Conservation (phyloP, 2,329 filamentous ascomycete species). For the Orbilia ellipsospora region DNA sequence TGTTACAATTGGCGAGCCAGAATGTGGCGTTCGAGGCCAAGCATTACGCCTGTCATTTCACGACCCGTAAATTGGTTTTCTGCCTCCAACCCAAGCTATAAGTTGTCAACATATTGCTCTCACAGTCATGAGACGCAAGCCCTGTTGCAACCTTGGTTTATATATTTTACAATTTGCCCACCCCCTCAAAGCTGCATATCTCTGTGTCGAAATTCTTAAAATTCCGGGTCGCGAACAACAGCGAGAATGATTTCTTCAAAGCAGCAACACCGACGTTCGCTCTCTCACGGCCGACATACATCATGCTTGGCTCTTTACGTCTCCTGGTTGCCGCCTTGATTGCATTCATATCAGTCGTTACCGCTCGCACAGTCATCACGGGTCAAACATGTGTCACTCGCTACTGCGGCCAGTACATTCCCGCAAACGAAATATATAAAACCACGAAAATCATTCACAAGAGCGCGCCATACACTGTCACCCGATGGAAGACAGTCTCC, state of each 20-base stretch:
- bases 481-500: conserved; percentile 25
- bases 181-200: too few species aligned
- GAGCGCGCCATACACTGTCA: conserved; percentile 10
- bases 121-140: too few species aligned
- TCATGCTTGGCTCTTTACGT: conserved; percentile 8
- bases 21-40: too few species aligned
- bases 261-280: not conserved
- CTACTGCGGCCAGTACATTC: conserved; percentile 16
- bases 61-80: too few species aligned
- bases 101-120: too few species aligned
- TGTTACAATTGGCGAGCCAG: too few species aligned
- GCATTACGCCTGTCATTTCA: too few species aligned
- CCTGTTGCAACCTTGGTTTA: too few species aligned
- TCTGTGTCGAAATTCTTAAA: too few species aligned
- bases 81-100: too few species aligned
- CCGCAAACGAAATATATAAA: conserved; percentile 3
- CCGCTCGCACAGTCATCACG: conserved; percentile 28
- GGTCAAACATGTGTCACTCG: conserved; percentile 29
- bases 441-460: conserved; percentile 24
- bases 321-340: conserved; percentile 8
- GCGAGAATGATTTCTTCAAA: not conserved
- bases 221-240: too few species aligned
- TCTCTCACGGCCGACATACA: not conserved
- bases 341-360: conserved; percentile 21
- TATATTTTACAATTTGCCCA: too few species aligned